Conservation (phyloP, 202 grass and related monocot species). For the Carex arenaria region DNA sequence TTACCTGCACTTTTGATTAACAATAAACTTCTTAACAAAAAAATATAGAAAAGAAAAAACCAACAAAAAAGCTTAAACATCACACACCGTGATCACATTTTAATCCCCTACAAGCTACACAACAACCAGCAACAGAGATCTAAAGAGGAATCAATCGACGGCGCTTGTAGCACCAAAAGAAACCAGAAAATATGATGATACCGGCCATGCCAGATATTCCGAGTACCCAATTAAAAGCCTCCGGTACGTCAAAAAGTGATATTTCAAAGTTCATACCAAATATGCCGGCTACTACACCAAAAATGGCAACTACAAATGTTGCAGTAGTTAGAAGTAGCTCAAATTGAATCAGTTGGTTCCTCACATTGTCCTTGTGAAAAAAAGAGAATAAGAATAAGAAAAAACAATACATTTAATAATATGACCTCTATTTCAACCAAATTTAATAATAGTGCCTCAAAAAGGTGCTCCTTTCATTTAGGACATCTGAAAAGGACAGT, state of each 20-base stretch:
- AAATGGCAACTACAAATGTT: constrained; percentile 85
- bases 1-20: not conserved
- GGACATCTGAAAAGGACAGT: not conserved
- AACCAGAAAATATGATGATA: constrained; percentile 43
- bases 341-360: constrained; percentile 90
- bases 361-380: constrained; percentile 70
- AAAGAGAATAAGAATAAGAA: not conserved
- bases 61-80: not conserved
- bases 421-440: not conserved
- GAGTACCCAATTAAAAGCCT: constrained; percentile 72
- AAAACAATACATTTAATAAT: not conserved
- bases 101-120: not conserved
- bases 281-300: constrained; percentile 70
- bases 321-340: constrained; percentile 84
- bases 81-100: not conserved
- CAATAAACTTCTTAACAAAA: not conserved
- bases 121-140: not conserved
- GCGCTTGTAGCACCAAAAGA: constrained; percentile 80
- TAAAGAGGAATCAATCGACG: constrained; percentile 68
- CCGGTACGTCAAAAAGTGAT: constrained; percentile 38
- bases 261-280: constrained; percentile 94
- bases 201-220: constrained; percentile 37
- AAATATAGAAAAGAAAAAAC: not conserved
- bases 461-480: not conserved
- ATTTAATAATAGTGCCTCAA: not conserved